Evolutionary conservation across 1,284 basidiomycete species (phyloP), one percentile per base, ranked within the genome.

Genomic region (Ceratorhiza oryzae-sativae): DNA sequence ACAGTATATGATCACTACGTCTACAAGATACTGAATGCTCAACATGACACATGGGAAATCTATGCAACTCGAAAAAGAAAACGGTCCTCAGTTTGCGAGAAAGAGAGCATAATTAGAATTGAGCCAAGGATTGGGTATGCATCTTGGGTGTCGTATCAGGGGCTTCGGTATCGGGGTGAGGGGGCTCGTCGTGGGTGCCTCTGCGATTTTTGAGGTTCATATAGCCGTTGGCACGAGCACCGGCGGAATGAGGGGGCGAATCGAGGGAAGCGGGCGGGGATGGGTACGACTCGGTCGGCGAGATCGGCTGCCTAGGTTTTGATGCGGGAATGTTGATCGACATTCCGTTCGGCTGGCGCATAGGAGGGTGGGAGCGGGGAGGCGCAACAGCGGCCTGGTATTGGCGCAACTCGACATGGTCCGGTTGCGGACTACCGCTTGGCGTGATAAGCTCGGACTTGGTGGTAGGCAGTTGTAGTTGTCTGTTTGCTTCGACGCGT

Each of bases 401-500:
- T 41, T 51, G 75, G 73, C 51, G 65, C 60, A 73, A 32, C 73
- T 70, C 39, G 6, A 58, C 27, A 70, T 75, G 61, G 3, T 71
- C 70, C 12, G 77, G 75, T 56, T 70, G 48, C 39, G 73, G 59
- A 61, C 73, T 71, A 23, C 60, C 49, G 60, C 60, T 48, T 53
- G 72, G 20, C 13, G 79, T 79, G n/a, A 82, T 84, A 27, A 77
- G 79, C 80, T 87, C 80, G 71, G 87, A 76, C 42, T 80, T 79
- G n/a, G 88, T 90, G 23, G 83, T 87, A 0, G 93, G 93, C 25
- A 95, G 82, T 78, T 88, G 84, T 77, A 92, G 79, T 45, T 92
- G 90, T 71, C 88, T 83, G 53, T 88, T 86, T 5, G 92, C 93
- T 79, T 95, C 93, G n/a, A 95, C 89, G 73, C 91, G 84, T 67